phyloP scores from a whole-genome alignment of 2,329 filamentous ascomycete species.

The Cercospora citrullina region DNA sequence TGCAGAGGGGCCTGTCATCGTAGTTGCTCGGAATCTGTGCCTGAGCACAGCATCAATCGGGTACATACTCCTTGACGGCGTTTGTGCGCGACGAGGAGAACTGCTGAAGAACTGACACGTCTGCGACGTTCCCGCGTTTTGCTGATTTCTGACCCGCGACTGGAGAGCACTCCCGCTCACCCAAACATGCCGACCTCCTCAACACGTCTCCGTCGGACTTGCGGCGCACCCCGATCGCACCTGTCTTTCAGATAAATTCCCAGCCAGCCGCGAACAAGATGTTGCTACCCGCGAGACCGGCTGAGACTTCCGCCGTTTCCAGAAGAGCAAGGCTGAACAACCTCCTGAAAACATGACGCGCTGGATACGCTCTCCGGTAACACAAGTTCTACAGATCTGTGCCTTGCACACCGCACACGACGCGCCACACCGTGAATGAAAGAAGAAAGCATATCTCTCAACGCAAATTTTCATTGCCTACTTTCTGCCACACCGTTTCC shows the following conservation, averaged over 20 bases:
- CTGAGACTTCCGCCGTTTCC: constrained; percentile 18
- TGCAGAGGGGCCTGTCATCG: constrained; percentile 5
- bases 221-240: background rate
- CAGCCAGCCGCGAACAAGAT: background rate
- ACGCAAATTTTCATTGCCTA: background rate
- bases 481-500: background rate
- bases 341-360: background rate
- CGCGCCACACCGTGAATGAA: background rate
- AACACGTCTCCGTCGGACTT: background rate
- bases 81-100: background rate
- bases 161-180: background rate
- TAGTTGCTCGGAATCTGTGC: background rate
- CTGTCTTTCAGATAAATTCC: background rate
- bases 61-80: background rate
- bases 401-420: background rate
- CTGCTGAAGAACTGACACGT: background rate
- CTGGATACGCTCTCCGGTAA: background rate
- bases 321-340: constrained; percentile 8
- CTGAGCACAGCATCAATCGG: constrained; percentile 1
- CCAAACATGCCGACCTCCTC: constrained; percentile 1
- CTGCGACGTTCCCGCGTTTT: background rate
- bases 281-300: constrained; percentile 15
- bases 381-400: constrained; percentile 1
- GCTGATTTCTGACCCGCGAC: background rate
- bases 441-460: constrained; percentile 1